Evolutionary conservation across 768 basidiomycete species (phyloP).

Genomic region (Cystobasidium onofrii): DNA sequence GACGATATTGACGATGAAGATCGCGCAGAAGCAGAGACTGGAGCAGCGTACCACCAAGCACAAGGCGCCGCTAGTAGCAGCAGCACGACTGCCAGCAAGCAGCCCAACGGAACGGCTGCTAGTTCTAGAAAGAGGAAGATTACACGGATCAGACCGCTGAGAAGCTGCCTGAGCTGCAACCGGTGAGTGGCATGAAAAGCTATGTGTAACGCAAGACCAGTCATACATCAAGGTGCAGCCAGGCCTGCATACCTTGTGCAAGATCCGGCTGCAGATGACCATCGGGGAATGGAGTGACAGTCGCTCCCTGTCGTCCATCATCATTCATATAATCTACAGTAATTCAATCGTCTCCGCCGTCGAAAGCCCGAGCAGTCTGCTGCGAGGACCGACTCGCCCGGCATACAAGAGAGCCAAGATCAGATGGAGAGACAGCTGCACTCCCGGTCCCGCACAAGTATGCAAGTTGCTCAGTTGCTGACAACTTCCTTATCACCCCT

Average conservation of each 20-base stretch:
- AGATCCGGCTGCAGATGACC: too few relatives aligned
- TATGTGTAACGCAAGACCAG: too few relatives aligned
- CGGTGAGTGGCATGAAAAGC: not conserved
- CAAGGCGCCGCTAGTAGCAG: not conserved
- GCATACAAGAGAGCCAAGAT: not conserved
- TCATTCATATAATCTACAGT: too few relatives aligned
- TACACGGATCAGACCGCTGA: conserved; percentile 3
- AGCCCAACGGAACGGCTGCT: not conserved
- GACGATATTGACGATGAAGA: not conserved
- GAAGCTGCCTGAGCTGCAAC: conserved; percentile 13
- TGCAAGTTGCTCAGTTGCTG: not conserved
- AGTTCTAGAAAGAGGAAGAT: conserved; percentile 1
- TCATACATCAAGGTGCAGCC: too few relatives aligned
- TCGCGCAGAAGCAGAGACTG: not conserved
- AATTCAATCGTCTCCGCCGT: not conserved
- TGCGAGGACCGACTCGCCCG: not conserved
- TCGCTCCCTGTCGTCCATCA: too few relatives aligned
- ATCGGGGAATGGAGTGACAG: too few relatives aligned
- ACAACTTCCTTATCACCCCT: not conserved
- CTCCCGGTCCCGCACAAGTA: too few relatives aligned
- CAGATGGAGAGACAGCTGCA: too few relatives aligned
- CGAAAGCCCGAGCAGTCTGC: not conserved
- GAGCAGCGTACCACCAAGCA: not conserved
- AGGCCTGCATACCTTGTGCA: too few relatives aligned
- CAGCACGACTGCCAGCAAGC: not conserved